Evolutionary conservation across 352 stramenopile genomes (phyloP).

Genomic region (Phytophthora cryptogea): DNA sequence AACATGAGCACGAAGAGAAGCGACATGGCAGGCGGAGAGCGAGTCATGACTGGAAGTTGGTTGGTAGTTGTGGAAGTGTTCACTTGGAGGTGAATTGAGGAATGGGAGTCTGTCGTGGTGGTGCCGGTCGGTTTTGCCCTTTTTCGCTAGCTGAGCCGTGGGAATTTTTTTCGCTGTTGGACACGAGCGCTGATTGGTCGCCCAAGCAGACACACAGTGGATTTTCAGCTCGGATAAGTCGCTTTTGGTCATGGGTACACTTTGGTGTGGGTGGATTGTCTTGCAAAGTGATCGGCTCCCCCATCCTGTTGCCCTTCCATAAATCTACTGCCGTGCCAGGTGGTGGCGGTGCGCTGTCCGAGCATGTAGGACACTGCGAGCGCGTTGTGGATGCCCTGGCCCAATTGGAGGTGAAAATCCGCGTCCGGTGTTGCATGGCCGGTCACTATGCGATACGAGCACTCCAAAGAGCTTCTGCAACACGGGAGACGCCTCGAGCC

Average conservation of each 20-base stretch:
- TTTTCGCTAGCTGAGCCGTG: slow-evolving; percentile 24
- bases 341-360: slow-evolving; percentile 14
- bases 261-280: slow-evolving; percentile 8
- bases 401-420: slow-evolving; percentile 9
- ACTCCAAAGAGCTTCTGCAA: not conserved
- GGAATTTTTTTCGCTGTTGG: slow-evolving; percentile 24
- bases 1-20: slow-evolving; percentile 32
- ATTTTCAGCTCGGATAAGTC: slow-evolving; percentile 25
- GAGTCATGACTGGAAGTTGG: slow-evolving; percentile 16
- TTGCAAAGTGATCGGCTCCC: slow-evolving; percentile 3
- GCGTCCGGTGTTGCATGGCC: slow-evolving; percentile 7
- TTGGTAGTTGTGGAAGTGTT: slow-evolving; percentile 11
- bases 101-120: slow-evolving; percentile 24
- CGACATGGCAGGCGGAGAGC: slow-evolving; percentile 20
- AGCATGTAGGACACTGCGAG: slow-evolving; percentile 23
- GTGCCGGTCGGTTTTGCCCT: not conserved
- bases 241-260: slow-evolving; percentile 17
- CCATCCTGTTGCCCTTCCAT: slow-evolving; percentile 21
- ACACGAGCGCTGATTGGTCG: slow-evolving; percentile 8
- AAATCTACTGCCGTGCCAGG: slow-evolving; percentile 19
- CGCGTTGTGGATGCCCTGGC: slow-evolving; percentile 5
- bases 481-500: not conserved
- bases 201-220: slow-evolving; percentile 4
- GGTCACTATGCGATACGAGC: slow-evolving; percentile 24
- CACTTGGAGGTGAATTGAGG: slow-evolving; percentile 25